These are phyloP conservation scores for Skeletonema menzelii DNA, from an alignment of 108 stramenopile genomes.

Conservation along the genomic window DNA sequence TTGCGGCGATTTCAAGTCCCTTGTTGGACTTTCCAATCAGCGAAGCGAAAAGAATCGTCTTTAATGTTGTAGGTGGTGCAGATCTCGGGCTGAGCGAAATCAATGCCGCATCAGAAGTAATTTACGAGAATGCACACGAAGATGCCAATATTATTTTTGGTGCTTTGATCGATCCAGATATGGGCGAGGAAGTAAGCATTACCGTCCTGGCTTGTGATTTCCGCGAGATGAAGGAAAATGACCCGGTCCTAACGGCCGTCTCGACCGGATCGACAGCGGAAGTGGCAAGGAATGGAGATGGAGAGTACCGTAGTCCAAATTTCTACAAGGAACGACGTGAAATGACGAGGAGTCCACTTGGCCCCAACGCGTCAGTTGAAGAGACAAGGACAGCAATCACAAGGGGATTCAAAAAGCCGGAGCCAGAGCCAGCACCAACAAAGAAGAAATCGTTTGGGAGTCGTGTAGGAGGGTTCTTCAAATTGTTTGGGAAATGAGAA, in stretches of 20 bases:
- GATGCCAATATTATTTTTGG: constrained; percentile 95
- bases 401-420: constrained; percentile 65
- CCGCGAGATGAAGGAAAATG: constrained; percentile 22
- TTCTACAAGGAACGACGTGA: constrained; percentile 63
- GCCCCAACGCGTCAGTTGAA: constrained; percentile 58
- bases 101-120: constrained; percentile 85
- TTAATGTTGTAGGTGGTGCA: constrained; percentile 89
- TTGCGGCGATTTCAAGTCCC: constrained; percentile 88
- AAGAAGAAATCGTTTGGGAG: constrained; percentile 38
- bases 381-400: constrained; percentile 66
- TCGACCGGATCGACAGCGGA: not conserved
- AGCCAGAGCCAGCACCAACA: constrained; percentile 15
- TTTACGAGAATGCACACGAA: constrained; percentile 90
- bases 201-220: constrained; percentile 70
- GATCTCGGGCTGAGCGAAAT: constrained; percentile 89
- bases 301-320: constrained; percentile 50
- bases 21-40: constrained; percentile 86
- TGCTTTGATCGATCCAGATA: constrained; percentile 77
- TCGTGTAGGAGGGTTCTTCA: constrained; percentile 42
- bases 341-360: constrained; percentile 63
- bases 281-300: constrained; percentile 27
- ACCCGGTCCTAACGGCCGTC: constrained; percentile 10
- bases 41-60: constrained; percentile 90
- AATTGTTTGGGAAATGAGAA: constrained; percentile 6
- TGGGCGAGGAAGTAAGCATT: constrained; percentile 68